phyloP scores from a whole-genome alignment of 257 asterid species.

The Penstemon newberryi region DNA sequence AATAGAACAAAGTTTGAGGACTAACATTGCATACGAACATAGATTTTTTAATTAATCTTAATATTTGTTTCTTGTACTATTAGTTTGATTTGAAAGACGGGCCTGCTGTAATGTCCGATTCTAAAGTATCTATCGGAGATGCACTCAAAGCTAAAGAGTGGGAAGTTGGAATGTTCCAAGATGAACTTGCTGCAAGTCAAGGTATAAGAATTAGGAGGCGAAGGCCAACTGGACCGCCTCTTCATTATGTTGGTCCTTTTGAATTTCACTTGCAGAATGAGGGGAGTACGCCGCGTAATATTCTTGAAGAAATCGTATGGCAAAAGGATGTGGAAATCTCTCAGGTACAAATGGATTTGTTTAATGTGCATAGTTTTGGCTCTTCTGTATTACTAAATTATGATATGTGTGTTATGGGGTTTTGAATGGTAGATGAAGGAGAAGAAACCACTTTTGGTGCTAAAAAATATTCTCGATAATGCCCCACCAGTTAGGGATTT shows the following conservation, averaged over 20 bases:
- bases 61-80: slow-evolving; percentile 14
- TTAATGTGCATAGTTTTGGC: neutral
- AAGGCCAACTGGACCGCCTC: slow-evolving; percentile 76
- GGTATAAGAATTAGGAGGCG: slow-evolving; percentile 80
- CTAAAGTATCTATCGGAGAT: slow-evolving; percentile 46
- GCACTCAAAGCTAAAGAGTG: slow-evolving; percentile 63
- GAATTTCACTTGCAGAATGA: slow-evolving; percentile 78
- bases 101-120: slow-evolving; percentile 34
- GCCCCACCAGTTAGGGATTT: slow-evolving; percentile 75
- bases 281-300: slow-evolving; percentile 79
- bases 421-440: slow-evolving; percentile 61
- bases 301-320: slow-evolving; percentile 88
- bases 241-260: slow-evolving; percentile 84
- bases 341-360: slow-evolving; percentile 44
- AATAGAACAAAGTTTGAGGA: neutral
- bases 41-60: slow-evolving; percentile 2
- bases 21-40: neutral
- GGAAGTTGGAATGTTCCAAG: slow-evolving; percentile 64
- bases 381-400: neutral
- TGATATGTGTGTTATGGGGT: slow-evolving; percentile 11
- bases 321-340: slow-evolving; percentile 71
- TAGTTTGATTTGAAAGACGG: slow-evolving; percentile 54
- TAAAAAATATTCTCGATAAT: slow-evolving; percentile 48
- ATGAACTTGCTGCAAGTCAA: slow-evolving; percentile 74
- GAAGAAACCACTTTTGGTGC: slow-evolving; percentile 45